Base-by-base conservation (phyloP, 495 filamentous ascomycete species). In the Aspergillus panamensis region DNA sequence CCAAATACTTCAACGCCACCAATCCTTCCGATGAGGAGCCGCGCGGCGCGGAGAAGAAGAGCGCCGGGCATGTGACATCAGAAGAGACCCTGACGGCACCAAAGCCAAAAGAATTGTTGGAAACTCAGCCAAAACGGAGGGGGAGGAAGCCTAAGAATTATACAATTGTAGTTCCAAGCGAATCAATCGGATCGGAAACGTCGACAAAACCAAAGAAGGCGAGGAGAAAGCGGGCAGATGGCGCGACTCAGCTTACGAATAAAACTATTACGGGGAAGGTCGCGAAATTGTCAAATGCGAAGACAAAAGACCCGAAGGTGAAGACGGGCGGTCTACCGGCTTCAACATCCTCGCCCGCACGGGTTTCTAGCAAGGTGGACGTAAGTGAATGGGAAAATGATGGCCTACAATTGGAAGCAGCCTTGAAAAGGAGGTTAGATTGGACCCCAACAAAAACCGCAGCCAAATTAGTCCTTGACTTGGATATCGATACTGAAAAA, bases 381-480 rank as follows among this genome's bases (percentile, higher is more conserved):
- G 53, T 53, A 40, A 16, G 2, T 42, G 57, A 65, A 19, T 55
- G 63, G 54, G 61, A 57, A 8, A 50, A 62, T 19, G 62, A 70
- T 42, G 67, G 60, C 1, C 44, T 77, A 29, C 62, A 72, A 20
- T 44, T 79, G 42, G 72, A 74, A 8, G 63, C 64, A 17, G 74
- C 74, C 16, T 53, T 67, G 62, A 69, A 68, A 49, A 66, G 77
- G 48, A 68, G 74, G 29, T 21, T 71, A 51, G 71, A 79, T 57
- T 79, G 77, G 77, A 79, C 77, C n/a, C 77, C 77, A 10, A 70
- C 70, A 12, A 69, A 65, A 35, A 58, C 69, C 29, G 62, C 65
- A 3, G 42, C 48, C 2, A 37, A 62, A 2, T 20, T 47, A 20
- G 25, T 48, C 14, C 35, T 61, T 47, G 55, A 55, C 14, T 44